Evolutionary conservation across 176 grass and related monocot genomes (phyloP).

Genomic region (Phragmites australis): DNA sequence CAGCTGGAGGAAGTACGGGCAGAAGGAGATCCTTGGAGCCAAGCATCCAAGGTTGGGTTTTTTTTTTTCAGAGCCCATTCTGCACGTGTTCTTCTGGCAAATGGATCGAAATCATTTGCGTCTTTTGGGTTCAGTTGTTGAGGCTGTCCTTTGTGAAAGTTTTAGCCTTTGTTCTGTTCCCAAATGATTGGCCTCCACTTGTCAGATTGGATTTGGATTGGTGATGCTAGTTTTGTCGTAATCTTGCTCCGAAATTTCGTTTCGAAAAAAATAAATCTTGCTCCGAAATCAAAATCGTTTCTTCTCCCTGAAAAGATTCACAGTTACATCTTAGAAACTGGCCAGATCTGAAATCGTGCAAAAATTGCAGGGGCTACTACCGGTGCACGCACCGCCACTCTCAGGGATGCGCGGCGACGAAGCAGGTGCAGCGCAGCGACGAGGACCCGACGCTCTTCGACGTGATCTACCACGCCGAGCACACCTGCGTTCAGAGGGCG

Average conservation of each 20-base stretch:
- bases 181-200: constrained; percentile 14
- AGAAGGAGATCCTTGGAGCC: constrained; percentile 75
- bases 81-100: constrained; percentile 12
- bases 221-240: neutral
- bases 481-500: constrained; percentile 58
- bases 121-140: neutral
- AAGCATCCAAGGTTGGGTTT: constrained; percentile 52
- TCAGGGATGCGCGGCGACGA: constrained; percentile 58
- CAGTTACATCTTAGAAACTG: neutral
- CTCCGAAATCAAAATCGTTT: neutral
- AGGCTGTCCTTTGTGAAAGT: neutral
- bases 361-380: constrained; percentile 64
- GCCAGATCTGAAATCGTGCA: neutral
- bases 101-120: constrained; percentile 17
- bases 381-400: constrained; percentile 58
- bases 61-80: neutral
- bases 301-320: neutral
- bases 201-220: neutral
- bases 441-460: constrained; percentile 64
- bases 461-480: constrained; percentile 55
- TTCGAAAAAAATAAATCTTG: too few relatives aligned
- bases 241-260: too few relatives aligned
- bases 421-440: constrained; percentile 71
- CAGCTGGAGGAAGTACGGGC: constrained; percentile 88
- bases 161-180: constrained; percentile 3